A percentile compares a stretch with the other conserved stretches of the same genome.
Conservation (phyloP, 805 yeast species). For the Yamadazyma tumulicola region DNA sequence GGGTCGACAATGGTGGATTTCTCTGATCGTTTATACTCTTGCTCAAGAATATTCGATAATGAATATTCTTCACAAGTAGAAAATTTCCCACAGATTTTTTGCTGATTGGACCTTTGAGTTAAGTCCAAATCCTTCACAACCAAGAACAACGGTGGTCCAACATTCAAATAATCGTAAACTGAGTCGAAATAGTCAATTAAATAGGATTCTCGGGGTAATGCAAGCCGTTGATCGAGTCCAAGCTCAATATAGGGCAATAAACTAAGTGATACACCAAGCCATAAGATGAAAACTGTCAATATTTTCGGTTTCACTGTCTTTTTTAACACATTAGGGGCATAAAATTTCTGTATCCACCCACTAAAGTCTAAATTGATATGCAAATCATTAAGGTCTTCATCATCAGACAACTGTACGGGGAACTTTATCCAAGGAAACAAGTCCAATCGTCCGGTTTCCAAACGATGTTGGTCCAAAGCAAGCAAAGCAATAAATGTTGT, state of each 20-base stretch:
- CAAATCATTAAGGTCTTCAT: slow-evolving; percentile 6
- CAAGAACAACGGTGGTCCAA: slow-evolving; percentile 91
- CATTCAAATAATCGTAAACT: slow-evolving; percentile 65
- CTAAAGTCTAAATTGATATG: slow-evolving; percentile 23
- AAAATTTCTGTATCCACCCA: slow-evolving; percentile 40
- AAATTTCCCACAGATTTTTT: slow-evolving; percentile 80
- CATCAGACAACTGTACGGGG: slow-evolving; percentile 10
- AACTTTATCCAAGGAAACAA: slow-evolving; percentile 52
- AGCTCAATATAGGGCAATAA: slow-evolving; percentile 65
- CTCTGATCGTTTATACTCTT: slow-evolving; percentile 68
- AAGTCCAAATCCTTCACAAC: slow-evolving; percentile 69
- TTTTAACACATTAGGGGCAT: slow-evolving; percentile 59
- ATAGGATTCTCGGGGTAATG: slow-evolving; percentile 81
- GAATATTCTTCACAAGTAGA: slow-evolving; percentile 80
- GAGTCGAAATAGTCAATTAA: slow-evolving; percentile 78
- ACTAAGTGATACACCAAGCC: slow-evolving; percentile 68
- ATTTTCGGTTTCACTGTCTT: slow-evolving; percentile 46
- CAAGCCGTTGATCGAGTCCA: slow-evolving; percentile 88
- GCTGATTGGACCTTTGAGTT: slow-evolving; percentile 60
- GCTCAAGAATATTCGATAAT: slow-evolving; percentile 74
- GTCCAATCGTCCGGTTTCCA: slow-evolving; percentile 59
- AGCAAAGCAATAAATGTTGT: slow-evolving; percentile 77
- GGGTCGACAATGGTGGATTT: slow-evolving; percentile 74
- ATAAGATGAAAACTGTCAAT: slow-evolving; percentile 50
- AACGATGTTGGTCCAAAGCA: slow-evolving; percentile 60